These are phyloP conservation scores for Leccinum subtestaceum DNA, from an alignment of 768 basidiomycete genomes.

Conservation along the genomic window DNA sequence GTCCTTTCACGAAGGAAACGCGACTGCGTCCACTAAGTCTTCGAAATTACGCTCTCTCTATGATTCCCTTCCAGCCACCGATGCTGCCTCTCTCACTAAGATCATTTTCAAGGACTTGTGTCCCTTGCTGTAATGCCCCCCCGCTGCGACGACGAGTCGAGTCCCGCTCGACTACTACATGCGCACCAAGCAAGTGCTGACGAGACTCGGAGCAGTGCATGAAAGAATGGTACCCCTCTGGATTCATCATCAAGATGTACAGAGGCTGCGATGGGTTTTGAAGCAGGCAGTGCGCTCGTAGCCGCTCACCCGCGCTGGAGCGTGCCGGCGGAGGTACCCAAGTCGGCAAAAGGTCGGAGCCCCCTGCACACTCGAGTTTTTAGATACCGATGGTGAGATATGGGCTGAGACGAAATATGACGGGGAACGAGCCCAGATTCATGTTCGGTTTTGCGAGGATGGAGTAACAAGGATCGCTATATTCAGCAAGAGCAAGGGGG, in stretches of 20 bases:
- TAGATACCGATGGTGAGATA: constrained; percentile 34
- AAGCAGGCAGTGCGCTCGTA: constrained; percentile 29
- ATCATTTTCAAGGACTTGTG: constrained; percentile 86
- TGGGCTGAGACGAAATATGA: constrained; percentile 96
- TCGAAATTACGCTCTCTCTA: constrained; percentile 57
- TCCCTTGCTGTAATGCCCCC: constrained; percentile 54
- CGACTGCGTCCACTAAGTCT: constrained; percentile 25
- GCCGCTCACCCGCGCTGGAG: constrained; percentile 47
- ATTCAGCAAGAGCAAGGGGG: constrained; percentile 83
- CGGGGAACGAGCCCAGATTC: constrained; percentile 92
- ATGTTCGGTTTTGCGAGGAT: constrained; percentile 52
- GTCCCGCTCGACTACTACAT: constrained; percentile 57
- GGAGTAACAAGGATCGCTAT: constrained; percentile 57
- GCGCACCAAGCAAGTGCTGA: constrained; percentile 52
- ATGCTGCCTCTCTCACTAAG: constrained; percentile 73
- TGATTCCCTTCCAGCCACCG: constrained; percentile 53
- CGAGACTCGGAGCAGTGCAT: constrained; percentile 56
- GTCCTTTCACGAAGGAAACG: constrained; percentile 38
- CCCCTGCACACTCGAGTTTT: constrained; percentile 50
- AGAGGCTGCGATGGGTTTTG: constrained; percentile 48
- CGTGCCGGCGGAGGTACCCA: constrained; percentile 73
- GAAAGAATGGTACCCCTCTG: constrained; percentile 65
- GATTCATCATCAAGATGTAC: constrained; percentile 52
- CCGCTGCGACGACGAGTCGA: constrained; percentile 41
- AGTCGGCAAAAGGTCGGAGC: constrained; percentile 71